Evolutionary conservation across 257 asterid genomes (phyloP), one percentile per base, ranked within the genome.

Genomic region (Jacaranda mimosifolia): DNA sequence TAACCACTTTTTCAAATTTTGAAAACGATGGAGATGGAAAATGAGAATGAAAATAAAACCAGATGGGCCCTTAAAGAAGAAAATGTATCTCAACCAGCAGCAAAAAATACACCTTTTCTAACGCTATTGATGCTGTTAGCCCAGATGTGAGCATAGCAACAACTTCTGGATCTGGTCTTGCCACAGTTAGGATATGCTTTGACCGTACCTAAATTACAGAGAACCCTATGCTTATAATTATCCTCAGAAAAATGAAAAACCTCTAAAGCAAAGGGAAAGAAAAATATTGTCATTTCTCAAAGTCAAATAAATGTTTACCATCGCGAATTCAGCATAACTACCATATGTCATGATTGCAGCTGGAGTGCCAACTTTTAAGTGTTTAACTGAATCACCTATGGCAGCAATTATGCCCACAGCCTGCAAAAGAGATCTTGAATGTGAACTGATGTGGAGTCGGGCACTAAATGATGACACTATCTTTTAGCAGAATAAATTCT

Each of bases 101-200:
- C 32, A 48, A 49, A 75, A 70, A 26, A 26, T n/a, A 68, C 18
- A 93, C 99, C 98, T 95, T 95, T 80, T 95, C 97, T 80, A 95
- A 81, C 83, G 97, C 91, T 79, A 95, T 89, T 64, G 99, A 93
- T 77, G 99, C 99, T 49, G 99, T 95, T 53, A 93, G 88, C 74
- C 99, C 99, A 72, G 98, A 95, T 0, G 98, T 95, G 79, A 95
- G 99, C 99, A 95, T 93, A 73, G 99, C 99, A 86, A 95, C 88
- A 49, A 95, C 92, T 90, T 89, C 97, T 68, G 97, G 96, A 87
- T 90, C 99, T 51, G 99, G 97, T 85, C 95, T 89, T 71, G 96
- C 92, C 70, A 95, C 97, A 57, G 97, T 93, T 84, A 95, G 99
- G 83, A 95, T 90, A 82, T 90, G 96, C 81, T 91, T 91, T 70